Evolutionary conservation across 441 rosid species (phyloP), one percentile per base, ranked within the genome.

Genomic region (Pelargonium fulgidum): DNA sequence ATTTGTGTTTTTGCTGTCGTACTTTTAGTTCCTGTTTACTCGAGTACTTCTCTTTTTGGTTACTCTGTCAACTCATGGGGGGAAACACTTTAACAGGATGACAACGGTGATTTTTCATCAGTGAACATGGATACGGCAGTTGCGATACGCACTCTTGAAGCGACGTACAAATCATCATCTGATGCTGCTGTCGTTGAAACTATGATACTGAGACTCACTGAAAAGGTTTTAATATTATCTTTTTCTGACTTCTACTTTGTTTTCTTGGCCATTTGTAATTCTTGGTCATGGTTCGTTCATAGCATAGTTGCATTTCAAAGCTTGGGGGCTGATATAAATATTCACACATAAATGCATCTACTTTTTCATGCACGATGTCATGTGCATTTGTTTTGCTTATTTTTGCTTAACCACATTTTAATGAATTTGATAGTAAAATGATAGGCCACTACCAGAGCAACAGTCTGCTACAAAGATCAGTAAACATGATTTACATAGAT

Each of bases 81-180:
- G 61, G 71, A 48, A 24, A 52, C 69, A 64, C 58, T 56, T 41
- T 71, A 41, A 64, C 82, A 94, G 99, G 99, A 92, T 74, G 98
- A 92, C 81, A 85, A 88, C 73, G 99, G 99, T 26, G 99, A 94
- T 79, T 91, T 94, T 75, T 92, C 99, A 68, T 80, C 99, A 1
- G 99, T 92, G 79, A 92, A 94, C 82, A 94, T 94, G 99, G 99
- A 94, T 76, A 94, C 99, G 68, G 98, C 98, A 76, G 94, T 94
- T 78, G 99, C 98, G 8, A 94, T 94, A 69, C 93, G 97, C 68
- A 94, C 99, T 14, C 90, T 94, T 19, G 98, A 94, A 74, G 95
- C 97, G 50, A 94, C 99, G n/a, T 94, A 89, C 71, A 90, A 89
- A 78, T 85, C 96, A 26, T 94, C 99, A 64, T 85, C 88, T 2